Conservation (phyloP, 2,329 filamentous ascomycete species). For the Fonsecaea pugnacius region DNA sequence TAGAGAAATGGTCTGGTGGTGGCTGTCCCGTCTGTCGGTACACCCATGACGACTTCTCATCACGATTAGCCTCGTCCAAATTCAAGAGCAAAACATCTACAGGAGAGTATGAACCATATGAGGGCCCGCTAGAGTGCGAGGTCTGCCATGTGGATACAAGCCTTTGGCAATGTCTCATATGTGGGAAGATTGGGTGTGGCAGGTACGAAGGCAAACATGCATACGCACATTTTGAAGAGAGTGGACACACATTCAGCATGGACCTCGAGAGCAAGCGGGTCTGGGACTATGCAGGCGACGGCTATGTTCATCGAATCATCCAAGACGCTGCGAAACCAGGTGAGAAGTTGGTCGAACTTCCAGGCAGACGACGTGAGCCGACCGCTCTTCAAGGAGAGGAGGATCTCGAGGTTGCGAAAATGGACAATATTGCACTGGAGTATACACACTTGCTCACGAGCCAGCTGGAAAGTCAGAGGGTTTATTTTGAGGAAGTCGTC, state of each 20-base stretch:
- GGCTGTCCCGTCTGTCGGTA: slow-evolving; percentile 95
- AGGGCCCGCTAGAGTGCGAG: slow-evolving; percentile 64
- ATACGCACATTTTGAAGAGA: slow-evolving; percentile 89
- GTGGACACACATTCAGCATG: slow-evolving; percentile 86
- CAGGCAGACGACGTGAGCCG: slow-evolving; percentile 59
- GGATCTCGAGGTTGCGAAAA: slow-evolving; percentile 56
- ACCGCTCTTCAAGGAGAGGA: slow-evolving; percentile 34
- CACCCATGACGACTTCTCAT: slow-evolving; percentile 66
- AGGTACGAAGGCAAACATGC: slow-evolving; percentile 93
- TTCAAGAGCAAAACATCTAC: slow-evolving; percentile 33
- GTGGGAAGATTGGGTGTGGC: slow-evolving; percentile 88
- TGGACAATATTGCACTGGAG: slow-evolving; percentile 83
- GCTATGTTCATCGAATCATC: slow-evolving; percentile 94
- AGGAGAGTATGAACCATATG: slow-evolving; percentile 60
- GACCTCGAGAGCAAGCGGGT: slow-evolving; percentile 93
- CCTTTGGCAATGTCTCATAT: slow-evolving; percentile 94
- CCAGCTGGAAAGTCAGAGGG: slow-evolving; percentile 87
- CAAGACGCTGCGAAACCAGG: slow-evolving; percentile 70
- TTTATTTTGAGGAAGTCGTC: slow-evolving; percentile 93
- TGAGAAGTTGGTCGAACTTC: slow-evolving; percentile 86
- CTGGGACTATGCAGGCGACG: slow-evolving; percentile 96
- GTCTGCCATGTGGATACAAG: slow-evolving; percentile 80
- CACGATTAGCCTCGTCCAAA: slow-evolving; percentile 36
- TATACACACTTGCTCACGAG: slow-evolving; percentile 92
- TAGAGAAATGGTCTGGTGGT: slow-evolving; percentile 93